A percentile compares a stretch with the other conserved stretches of the same genome.
Evolutionary conservation across 495 filamentous ascomycete genomes (phyloP).

Genomic region (Penicillium pancosmium): DNA sequence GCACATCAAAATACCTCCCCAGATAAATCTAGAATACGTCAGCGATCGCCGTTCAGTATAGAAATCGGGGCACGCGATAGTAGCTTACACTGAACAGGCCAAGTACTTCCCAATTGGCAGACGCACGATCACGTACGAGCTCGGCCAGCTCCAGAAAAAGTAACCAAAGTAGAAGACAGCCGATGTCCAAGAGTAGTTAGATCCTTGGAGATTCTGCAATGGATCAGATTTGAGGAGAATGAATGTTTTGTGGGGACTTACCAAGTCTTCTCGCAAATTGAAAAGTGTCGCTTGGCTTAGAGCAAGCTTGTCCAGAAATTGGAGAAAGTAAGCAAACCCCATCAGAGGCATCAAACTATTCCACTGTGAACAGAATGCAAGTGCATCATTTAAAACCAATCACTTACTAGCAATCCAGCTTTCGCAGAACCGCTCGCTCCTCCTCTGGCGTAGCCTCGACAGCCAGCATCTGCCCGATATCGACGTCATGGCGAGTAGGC

Average conservation of each 20-base stretch:
- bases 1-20: constrained; percentile 40
- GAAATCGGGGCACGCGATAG: neutral
- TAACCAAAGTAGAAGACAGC: constrained; percentile 57
- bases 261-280: constrained; percentile 44
- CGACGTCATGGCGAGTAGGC: constrained; percentile 25
- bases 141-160: constrained; percentile 55
- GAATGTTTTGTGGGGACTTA: constrained; percentile 7
- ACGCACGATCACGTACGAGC: constrained; percentile 56
- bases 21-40: constrained; percentile 30
- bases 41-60: neutral
- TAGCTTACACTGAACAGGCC: constrained; percentile 37
- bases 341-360: constrained; percentile 49
- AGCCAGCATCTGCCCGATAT: constrained; percentile 32
- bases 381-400: neutral
- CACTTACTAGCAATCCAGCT: constrained; percentile 36
- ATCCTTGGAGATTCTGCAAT: constrained; percentile 36
- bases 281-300: constrained; percentile 55
- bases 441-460: constrained; percentile 30
- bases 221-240: neutral
- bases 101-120: constrained; percentile 58
- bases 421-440: constrained; percentile 32
- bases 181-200: constrained; percentile 52
- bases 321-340: constrained; percentile 38
- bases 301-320: constrained; percentile 59
- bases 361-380: neutral